Conservation (phyloP, 176 grass and related monocot species). For the Eragrostis nindensis region DNA sequence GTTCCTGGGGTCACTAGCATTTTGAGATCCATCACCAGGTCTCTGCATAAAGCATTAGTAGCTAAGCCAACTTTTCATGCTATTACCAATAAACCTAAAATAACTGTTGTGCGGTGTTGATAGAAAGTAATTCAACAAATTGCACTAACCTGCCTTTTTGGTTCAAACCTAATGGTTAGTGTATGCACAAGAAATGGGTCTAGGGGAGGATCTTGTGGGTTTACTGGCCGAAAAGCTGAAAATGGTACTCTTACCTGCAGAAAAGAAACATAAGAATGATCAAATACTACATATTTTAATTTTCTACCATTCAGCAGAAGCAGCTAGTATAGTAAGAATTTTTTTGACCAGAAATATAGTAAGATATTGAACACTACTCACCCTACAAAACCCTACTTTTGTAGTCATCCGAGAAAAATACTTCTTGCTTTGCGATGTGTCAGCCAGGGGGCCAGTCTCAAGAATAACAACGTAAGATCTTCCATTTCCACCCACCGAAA, state of each 20-base stretch:
- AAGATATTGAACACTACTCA: constrained; percentile 48
- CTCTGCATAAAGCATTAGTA: constrained; percentile 63
- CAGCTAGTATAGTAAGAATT: not conserved
- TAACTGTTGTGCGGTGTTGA: not conserved
- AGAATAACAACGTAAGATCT: constrained; percentile 94
- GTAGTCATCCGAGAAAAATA: constrained; percentile 95
- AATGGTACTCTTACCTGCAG: constrained; percentile 93
- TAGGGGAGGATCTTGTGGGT: constrained; percentile 89
- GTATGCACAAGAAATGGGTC: constrained; percentile 99
- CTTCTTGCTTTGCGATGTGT: constrained; percentile 89
- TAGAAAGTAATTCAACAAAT: constrained; percentile 10
- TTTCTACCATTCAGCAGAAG: constrained; percentile 17
- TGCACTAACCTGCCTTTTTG: constrained; percentile 81
- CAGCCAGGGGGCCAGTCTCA: constrained; percentile 90
- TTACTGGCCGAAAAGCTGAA: constrained; percentile 94
- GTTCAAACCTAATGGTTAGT: constrained; percentile 96
- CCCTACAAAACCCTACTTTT: constrained; percentile 98
- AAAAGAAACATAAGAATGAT: constrained; percentile 19
- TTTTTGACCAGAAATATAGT: not conserved
- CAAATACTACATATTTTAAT: constrained; percentile 4
- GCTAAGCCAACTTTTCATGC: constrained; percentile 28
- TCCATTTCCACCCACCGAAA: constrained; percentile 97
- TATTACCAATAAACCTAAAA: not conserved
- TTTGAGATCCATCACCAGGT: constrained; percentile 71
- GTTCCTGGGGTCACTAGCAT: constrained; percentile 78